Conservation (phyloP, 768 basidiomycete species). For the Agaricus subrufescens region DNA sequence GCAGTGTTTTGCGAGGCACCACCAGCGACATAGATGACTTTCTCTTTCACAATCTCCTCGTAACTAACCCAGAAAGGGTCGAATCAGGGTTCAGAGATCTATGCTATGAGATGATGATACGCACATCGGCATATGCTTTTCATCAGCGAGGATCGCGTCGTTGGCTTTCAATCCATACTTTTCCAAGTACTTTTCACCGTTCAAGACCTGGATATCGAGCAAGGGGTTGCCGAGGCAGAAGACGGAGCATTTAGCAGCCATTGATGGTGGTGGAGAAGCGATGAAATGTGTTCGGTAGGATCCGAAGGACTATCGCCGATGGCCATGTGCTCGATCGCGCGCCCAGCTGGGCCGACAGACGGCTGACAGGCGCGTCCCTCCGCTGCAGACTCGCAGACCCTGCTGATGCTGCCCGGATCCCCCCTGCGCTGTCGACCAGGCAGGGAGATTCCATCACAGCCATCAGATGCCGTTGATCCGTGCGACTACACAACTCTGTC, state of each 20-base stretch:
- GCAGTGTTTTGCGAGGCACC: slow-evolving; percentile 97
- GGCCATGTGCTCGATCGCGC: too few species aligned
- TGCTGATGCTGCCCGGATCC: too few species aligned
- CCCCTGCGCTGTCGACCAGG: too few species aligned
- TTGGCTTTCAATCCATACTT: slow-evolving; percentile 92
- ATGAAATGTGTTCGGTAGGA: too few species aligned
- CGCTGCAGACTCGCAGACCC: too few species aligned
- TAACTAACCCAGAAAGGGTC: slow-evolving; percentile 52
- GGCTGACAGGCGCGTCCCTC: too few species aligned
- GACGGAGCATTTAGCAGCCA: slow-evolving; percentile 38
- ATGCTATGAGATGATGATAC: slow-evolving; percentile 17
- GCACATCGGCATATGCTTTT: slow-evolving; percentile 84
- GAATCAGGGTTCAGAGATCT: not conserved
- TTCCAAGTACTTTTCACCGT: slow-evolving; percentile 78
- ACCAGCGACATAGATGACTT: slow-evolving; percentile 90
- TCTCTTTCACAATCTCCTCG: slow-evolving; percentile 74
- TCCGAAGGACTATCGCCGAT: too few species aligned
- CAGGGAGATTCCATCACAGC: too few species aligned
- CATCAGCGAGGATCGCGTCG: slow-evolving; percentile 92
- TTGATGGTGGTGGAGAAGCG: not conserved
- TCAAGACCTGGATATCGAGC: slow-evolving; percentile 90
- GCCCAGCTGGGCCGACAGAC: too few species aligned
- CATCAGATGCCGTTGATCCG: too few species aligned
- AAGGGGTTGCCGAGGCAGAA: slow-evolving; percentile 96
- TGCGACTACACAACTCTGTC: too few species aligned